These are phyloP conservation scores for Hydnomerulius pinastri DNA, from an alignment of 768 basidiomycete genomes.

Conservation along the genomic window DNA sequence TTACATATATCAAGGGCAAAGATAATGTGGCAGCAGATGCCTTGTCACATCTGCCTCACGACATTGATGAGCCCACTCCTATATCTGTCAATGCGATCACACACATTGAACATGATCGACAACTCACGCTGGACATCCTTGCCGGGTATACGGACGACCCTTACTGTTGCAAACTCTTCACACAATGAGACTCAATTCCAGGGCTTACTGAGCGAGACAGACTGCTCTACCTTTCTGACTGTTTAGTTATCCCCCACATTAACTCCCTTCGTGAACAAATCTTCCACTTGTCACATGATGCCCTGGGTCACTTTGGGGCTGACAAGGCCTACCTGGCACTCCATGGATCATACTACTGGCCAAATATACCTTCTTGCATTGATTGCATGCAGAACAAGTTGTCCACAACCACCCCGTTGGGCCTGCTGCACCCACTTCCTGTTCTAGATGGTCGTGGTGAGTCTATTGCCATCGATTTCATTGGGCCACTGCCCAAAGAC, in stretches of 20 bases:
- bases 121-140: not conserved
- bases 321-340: constrained; percentile 15
- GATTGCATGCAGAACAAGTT: constrained; percentile 30
- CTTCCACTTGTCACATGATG: constrained; percentile 7
- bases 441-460: constrained; percentile 19
- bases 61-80: not conserved
- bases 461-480: constrained; percentile 31
- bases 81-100: not conserved
- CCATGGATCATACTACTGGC: constrained; percentile 27
- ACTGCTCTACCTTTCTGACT: constrained; percentile 33
- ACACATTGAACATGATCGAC: not conserved
- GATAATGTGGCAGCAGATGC: constrained; percentile 10
- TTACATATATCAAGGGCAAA: too few relatives aligned
- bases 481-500: constrained; percentile 36
- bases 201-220: constrained; percentile 21
- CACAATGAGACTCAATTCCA: not conserved
- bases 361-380: constrained; percentile 29
- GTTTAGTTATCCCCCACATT: not conserved
- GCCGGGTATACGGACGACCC: constrained; percentile 7
- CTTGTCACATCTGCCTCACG: not conserved
- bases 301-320: constrained; percentile 11
- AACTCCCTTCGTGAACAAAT: constrained; percentile 21
- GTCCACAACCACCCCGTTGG: constrained; percentile 8
- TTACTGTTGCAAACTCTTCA: not conserved
- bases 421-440: constrained; percentile 20